Percentiles rank a stretch among this genome's conserved stretches.
Evolutionary conservation across 352 stramenopile species (phyloP).

Genomic region (Pythium phragmiticola): DNA sequence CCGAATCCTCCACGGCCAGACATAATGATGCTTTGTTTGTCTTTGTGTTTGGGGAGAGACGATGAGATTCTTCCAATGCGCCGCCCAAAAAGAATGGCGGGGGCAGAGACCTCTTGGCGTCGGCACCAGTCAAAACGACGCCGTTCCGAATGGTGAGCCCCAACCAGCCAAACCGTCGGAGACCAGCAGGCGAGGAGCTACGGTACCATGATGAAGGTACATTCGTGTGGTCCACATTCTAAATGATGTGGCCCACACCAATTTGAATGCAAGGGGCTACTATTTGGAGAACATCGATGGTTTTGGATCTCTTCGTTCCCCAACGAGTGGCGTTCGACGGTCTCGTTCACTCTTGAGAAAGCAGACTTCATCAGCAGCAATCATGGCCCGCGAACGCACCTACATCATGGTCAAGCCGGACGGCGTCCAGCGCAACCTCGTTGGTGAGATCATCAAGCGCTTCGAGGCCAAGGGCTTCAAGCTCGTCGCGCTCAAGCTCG

Average conservation of each 20-base stretch:
- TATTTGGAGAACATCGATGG: conserved; percentile 7
- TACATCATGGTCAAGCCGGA: conserved; percentile 98
- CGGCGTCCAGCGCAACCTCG: conserved; percentile 94
- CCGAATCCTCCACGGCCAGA: conserved; percentile 30
- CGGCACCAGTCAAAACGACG: conserved; percentile 16
- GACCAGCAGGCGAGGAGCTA: conserved; percentile 20
- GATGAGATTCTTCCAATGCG: not conserved
- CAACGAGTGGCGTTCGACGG: conserved; percentile 20
- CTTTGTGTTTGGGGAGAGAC: not conserved
- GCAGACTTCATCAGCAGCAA: conserved; percentile 15
- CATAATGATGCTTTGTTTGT: not conserved
- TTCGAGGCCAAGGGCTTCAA: conserved; percentile 99
- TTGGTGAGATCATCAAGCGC: conserved; percentile 97
- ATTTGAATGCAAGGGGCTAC: not conserved
- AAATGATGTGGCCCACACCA: conserved; percentile 8
- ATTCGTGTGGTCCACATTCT: conserved; percentile 5
- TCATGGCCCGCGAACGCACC: conserved; percentile 62
- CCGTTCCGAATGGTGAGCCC: conserved; percentile 1
- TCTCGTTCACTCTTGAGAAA: conserved; percentile 22
- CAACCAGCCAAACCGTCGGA: conserved; percentile 21
- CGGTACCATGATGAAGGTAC: conserved; percentile 13
- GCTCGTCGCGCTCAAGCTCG: conserved; percentile 95
- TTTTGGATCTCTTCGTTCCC: not conserved
- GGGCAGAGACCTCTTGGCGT: conserved; percentile 2
- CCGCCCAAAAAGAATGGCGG: not conserved